These are phyloP conservation scores for Straminergon stramineum DNA, from an alignment of 225 moss, liverwort and hornwort genomes.

Conservation along the genomic window DNA sequence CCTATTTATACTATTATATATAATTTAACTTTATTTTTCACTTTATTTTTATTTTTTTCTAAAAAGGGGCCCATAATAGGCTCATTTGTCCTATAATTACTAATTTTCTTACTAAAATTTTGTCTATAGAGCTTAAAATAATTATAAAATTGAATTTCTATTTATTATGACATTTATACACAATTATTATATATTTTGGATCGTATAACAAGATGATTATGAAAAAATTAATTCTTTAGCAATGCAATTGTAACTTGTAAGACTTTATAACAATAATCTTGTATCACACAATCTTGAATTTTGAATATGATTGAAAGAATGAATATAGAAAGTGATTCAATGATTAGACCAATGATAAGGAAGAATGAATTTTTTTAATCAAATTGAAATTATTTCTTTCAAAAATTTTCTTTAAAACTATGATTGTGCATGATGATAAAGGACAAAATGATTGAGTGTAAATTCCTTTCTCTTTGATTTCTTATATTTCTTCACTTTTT, in stretches of 20 bases:
- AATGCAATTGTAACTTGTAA: not conserved
- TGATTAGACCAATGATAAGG: not conserved
- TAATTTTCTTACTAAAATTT: too few relatives aligned
- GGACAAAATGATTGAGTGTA: too few relatives aligned
- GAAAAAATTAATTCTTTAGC: not conserved
- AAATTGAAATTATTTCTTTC: not conserved
- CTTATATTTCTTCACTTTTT: not conserved
- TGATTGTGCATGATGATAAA: too few relatives aligned
- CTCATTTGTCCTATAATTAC: too few relatives aligned
- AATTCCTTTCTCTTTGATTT: too few relatives aligned
- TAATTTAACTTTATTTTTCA: too few relatives aligned
- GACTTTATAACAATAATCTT: not conserved
- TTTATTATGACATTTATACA: not conserved
- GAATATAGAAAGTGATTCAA: not conserved
- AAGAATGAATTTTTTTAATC: not conserved
- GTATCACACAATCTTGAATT: not conserved
- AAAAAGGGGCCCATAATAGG: too few relatives aligned
- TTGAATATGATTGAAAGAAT: not conserved
- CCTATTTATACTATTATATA: too few relatives aligned
- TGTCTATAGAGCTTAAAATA: too few relatives aligned
- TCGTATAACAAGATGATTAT: not conserved
- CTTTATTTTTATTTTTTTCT: too few relatives aligned
- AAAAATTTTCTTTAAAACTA: too few relatives aligned
- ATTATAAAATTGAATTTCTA: not conserved
- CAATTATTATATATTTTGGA: not conserved